Percentiles rank a stretch among this genome's conserved stretches.
Conservation (phyloP, 805 yeast genomes). For the Lachancea waltii region DNA sequence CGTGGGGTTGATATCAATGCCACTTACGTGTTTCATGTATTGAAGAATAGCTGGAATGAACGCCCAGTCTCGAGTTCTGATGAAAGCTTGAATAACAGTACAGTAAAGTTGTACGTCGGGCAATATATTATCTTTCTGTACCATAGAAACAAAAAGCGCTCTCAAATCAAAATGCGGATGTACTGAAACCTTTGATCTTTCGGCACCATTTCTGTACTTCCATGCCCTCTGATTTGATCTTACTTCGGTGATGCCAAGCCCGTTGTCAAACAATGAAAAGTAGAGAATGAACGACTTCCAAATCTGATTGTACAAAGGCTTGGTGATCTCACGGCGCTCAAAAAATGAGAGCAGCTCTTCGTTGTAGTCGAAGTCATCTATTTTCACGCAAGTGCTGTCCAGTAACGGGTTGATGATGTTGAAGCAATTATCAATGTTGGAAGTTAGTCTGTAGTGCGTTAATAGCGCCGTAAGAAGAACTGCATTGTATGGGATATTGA, state of each 20-base stretch:
- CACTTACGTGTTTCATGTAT: slow-evolving; percentile 15
- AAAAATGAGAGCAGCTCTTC: slow-evolving; percentile 10
- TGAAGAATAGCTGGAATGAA: slow-evolving; percentile 19
- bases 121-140: slow-evolving; percentile 18
- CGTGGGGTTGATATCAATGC: slow-evolving; percentile 10
- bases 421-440: slow-evolving; percentile 30
- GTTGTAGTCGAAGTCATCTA: slow-evolving; percentile 8
- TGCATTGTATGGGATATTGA: slow-evolving; percentile 31
- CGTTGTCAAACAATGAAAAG: slow-evolving; percentile 10
- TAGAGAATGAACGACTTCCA: slow-evolving; percentile 28
- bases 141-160: slow-evolving; percentile 16
- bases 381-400: slow-evolving; percentile 14
- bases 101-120: slow-evolving; percentile 16
- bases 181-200: slow-evolving; percentile 8
- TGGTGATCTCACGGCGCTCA: slow-evolving; percentile 14
- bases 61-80: slow-evolving; percentile 22
- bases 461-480: slow-evolving; percentile 36
- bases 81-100: slow-evolving; percentile 17
- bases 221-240: slow-evolving; percentile 15
- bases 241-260: slow-evolving; percentile 12
- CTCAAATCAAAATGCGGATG: slow-evolving; percentile 14
- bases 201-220: slow-evolving; percentile 9
- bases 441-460: slow-evolving; percentile 26
- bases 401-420: slow-evolving; percentile 31
- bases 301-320: slow-evolving; percentile 27